Base-by-base conservation (phyloP, 2,329 filamentous ascomycete species). In the Diaporthe capsici region DNA sequence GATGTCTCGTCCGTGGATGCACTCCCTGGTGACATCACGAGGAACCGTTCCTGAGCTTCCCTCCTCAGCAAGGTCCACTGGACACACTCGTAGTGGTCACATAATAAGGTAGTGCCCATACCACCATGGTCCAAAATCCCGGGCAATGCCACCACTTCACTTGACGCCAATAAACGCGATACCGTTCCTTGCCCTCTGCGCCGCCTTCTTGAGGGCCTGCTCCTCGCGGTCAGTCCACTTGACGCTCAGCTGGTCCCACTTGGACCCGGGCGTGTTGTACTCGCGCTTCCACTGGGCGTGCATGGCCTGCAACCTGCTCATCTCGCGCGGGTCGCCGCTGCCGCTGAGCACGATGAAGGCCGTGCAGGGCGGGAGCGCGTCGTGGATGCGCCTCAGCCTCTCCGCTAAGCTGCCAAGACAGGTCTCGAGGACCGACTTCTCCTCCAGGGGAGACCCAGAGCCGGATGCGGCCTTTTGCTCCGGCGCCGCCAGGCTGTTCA, bases 221-320 rank as follows among this genome's bases (percentile, higher is more conserved):
- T 92, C 90, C 82, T 94, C 92, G 0, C 82, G 85, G 79, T 93
- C 92, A 13, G 92, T 93, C 92, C 92, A 94, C 82, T 90, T 88
- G 75, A 94, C 90, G 79, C 87, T 90, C 49, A 94, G 84, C 77
- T 92, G 84, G 81, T 94, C 91, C 92, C 92, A 94, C 79, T 92
- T 92, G 77, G 86, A 89, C 17, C 90, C 89, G 0, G 89, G 89
- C 12, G 88, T 89, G 82, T 92, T 91, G 82, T 92, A 93, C 82
- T 94, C 92, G 79, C 87, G 88, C 81, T 89, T 90, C 85, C 90
- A 92, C 82, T 90, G 88, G 9, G 87, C 81, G 70, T 93, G 90
- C 86, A 92, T 85, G 31, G 87, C 87, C 84, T 92, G 90, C 78
- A 93, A 84, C 55, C 87, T 86, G 76, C 88, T 88, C 91, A 93